Base-by-base conservation (phyloP, 495 filamentous ascomycete species). In the Daldinia childiae region DNA sequence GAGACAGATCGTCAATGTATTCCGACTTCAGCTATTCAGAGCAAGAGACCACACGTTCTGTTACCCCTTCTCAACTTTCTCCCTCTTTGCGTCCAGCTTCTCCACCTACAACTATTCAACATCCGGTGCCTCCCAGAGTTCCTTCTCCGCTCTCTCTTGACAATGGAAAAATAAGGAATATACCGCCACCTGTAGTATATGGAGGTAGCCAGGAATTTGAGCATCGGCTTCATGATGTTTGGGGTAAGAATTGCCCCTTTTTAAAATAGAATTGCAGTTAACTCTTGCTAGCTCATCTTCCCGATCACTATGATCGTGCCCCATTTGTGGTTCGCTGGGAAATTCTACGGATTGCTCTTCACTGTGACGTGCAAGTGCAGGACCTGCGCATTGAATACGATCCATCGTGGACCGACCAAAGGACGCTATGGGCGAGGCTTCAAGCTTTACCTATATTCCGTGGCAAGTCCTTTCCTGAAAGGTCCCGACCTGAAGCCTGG, bases 321-420 rank as follows among this genome's bases (percentile, higher is more conserved):
- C 82, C 83, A 0, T 74, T 85, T 7, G 78, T 76, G 21, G 73
- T 85, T 38, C 77, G 78, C 11, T 85, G 83, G 83, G 83, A 85
- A 55, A 63, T 85, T 15, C 77, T 81, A 3, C 78, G 83, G 19
- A 76, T 83, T 21, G 79, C 80, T 41, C 69, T 82, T 5, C 76
- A 84, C 51, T 84, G 82, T 66, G 75, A 74, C 1, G 74, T 84
- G 24, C 66, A 77, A 21, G 72, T 80, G 21, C 74, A 81, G 11
- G 45, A 76, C 24, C 24, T 74, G 6, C 63, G 45, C 19, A 26
- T 83, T 12, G 29, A 73, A 11, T 83, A 84, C 50, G 69, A 82
- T 14, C 78, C 81, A 1, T 74, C 61, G 6, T 81, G 79, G 76
- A 76, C 74, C 6, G 74, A 75, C 6, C 76, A 78, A 27, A 51